A percentile compares a stretch with the other conserved stretches of the same genome.
Conservation (phyloP, 2,329 filamentous ascomycete species). For the Fusarium duplospermum region DNA sequence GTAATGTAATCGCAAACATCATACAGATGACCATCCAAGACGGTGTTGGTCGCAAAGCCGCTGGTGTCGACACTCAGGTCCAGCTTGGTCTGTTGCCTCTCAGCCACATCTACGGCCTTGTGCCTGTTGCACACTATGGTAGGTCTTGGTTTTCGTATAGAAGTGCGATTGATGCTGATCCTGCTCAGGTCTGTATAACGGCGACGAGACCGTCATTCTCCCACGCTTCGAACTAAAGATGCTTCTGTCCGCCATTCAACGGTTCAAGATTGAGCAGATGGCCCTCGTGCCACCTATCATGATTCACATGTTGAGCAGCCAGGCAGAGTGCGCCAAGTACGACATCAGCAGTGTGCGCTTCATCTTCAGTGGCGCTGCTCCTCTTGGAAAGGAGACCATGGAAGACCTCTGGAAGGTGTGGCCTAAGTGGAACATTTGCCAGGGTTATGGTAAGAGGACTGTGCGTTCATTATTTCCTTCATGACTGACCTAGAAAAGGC, state of each 20-base stretch:
- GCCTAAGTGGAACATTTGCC: conserved; percentile 73
- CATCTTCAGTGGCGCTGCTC: conserved; percentile 80
- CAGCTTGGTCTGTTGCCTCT: conserved; percentile 79
- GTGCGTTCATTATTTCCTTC: rapidly evolving
- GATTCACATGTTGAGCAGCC: conserved; percentile 76
- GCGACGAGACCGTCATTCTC: conserved; percentile 79
- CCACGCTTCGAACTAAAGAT: conserved; percentile 79
- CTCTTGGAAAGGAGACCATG: conserved; percentile 76
- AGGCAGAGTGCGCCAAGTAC: conserved; percentile 68
- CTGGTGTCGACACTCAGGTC: conserved; percentile 55
- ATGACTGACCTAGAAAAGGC: conserved; percentile 54
- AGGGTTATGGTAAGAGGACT: conserved; percentile 74
- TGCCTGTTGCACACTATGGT: conserved; percentile 68
- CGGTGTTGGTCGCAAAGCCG: conserved; percentile 50
- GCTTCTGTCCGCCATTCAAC: conserved; percentile 73
- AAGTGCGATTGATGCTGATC: conserved; percentile 50
- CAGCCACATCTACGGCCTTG: conserved; percentile 84
- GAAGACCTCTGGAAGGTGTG: conserved; percentile 70
- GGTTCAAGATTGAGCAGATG: conserved; percentile 74
- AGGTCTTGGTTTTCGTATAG: neutral
- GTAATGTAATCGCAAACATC: conserved; percentile 82
- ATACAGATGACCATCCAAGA: conserved; percentile 68
- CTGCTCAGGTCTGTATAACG: conserved; percentile 68
- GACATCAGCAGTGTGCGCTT: conserved; percentile 74
- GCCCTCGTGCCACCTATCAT: conserved; percentile 83